Conservation (phyloP, 345 rosid species). For the Boechera retrofracta region DNA sequence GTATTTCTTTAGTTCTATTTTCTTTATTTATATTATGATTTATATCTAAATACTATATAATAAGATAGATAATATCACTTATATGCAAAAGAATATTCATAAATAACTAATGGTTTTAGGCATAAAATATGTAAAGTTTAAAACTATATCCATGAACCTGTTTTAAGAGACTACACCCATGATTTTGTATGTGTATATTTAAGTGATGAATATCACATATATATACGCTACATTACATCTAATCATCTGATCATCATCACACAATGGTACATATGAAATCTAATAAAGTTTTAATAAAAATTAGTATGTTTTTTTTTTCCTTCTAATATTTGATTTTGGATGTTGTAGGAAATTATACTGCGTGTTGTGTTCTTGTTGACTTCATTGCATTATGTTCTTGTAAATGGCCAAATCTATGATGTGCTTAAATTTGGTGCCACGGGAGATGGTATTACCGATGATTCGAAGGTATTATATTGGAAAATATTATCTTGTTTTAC, state of each 20-base stretch:
- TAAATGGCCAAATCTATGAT: constrained; percentile 34
- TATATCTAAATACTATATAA: neutral
- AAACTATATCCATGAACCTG: neutral
- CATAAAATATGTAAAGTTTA: neutral
- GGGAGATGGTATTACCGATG: constrained; percentile 38
- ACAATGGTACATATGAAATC: constrained; percentile 29
- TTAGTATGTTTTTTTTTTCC: neutral
- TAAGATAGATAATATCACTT: neutral
- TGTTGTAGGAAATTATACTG: constrained; percentile 26
- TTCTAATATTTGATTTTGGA: constrained; percentile 4
- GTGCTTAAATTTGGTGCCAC: constrained; percentile 39
- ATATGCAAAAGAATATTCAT: neutral
- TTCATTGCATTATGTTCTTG: constrained; percentile 2
- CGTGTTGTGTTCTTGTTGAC: constrained; percentile 7
- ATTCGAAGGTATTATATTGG: constrained; percentile 24
- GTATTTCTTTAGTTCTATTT: neutral
- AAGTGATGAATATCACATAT: neutral
- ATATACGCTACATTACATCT: neutral
- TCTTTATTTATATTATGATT: neutral
- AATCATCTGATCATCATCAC: neutral
- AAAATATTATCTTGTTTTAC: neutral
- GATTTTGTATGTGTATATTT: constrained; percentile 22
- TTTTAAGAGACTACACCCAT: neutral
- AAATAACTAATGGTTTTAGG: neutral
- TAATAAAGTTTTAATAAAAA: neutral